Conservation (phyloP, 495 filamentous ascomycete species). For the Aspergillus kassunensis region DNA sequence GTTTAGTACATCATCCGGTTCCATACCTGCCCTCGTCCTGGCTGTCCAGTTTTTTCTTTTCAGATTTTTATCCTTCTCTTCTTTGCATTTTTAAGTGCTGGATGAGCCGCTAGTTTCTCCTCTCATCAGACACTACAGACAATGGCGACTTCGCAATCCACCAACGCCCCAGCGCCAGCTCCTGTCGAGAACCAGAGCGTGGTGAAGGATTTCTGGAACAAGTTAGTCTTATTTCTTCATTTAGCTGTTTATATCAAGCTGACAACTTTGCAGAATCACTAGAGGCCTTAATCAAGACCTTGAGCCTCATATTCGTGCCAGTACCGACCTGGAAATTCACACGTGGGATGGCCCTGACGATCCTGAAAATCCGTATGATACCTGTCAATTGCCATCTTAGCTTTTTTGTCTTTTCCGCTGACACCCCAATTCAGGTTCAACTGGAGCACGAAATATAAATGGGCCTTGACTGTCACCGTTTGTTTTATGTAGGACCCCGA, state of each 20-base stretch:
- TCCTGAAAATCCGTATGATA: slow-evolving; percentile 26
- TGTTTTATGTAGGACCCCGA: slow-evolving; percentile 32
- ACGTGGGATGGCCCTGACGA: slow-evolving; percentile 33
- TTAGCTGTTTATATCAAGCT: not conserved
- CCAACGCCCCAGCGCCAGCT: no score
- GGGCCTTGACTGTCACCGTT: slow-evolving; percentile 37
- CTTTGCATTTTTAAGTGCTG: no score
- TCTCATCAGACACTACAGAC: no score
- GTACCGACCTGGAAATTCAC: slow-evolving; percentile 27
- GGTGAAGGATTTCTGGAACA: no score
- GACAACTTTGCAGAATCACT: not conserved
- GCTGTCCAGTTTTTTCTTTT: no score
- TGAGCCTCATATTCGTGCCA: slow-evolving; percentile 9
- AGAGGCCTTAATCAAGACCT: slow-evolving; percentile 14
- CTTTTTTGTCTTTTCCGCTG: not conserved
- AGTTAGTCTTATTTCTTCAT: no score
- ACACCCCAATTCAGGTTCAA: slow-evolving; percentile 10
- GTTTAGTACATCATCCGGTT: no score
- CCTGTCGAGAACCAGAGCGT: no score
- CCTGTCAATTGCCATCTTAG: not conserved
- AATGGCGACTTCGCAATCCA: no score
- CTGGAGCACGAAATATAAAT: slow-evolving; percentile 29
- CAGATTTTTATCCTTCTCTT: no score
- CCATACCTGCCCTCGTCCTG: no score
- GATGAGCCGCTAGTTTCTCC: no score